A percentile compares a stretch with the other conserved stretches of the same genome.
Conservation (phyloP, 169 alveolate species). For the Eimeria tenella region DNA sequence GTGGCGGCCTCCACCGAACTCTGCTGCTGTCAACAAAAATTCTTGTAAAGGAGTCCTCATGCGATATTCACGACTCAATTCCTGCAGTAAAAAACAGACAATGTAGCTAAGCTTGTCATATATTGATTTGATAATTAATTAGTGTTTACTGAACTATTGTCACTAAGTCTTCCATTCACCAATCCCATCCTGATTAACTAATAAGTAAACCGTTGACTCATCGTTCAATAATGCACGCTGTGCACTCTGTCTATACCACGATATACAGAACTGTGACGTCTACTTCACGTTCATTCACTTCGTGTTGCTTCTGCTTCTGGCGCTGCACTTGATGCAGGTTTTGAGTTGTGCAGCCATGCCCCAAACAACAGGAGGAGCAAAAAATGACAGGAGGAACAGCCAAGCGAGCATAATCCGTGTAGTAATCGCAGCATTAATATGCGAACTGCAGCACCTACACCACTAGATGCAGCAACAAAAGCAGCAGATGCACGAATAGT, state of each 20-base stretch:
- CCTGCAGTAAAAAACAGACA: constrained; percentile 17
- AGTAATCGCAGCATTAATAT: not conserved
- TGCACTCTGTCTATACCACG: too few relatives aligned
- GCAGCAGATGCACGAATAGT: not conserved
- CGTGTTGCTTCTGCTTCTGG: too few relatives aligned
- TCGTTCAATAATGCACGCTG: too few relatives aligned
- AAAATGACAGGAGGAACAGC: not conserved
- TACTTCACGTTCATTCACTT: too few relatives aligned
- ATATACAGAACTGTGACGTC: too few relatives aligned
- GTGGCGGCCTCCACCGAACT: constrained; percentile 57
- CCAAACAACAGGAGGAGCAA: not conserved
- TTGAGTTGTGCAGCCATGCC: too few relatives aligned
- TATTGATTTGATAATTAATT: too few relatives aligned
- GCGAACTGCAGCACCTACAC: not conserved
- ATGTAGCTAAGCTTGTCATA: not conserved
- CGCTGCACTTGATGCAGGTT: too few relatives aligned
- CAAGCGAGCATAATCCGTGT: not conserved
- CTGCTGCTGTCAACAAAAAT: constrained; percentile 72
- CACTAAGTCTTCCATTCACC: too few relatives aligned
- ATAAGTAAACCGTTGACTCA: not conserved
- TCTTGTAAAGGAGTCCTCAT: constrained; percentile 76
- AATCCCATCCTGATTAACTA: too few relatives aligned
- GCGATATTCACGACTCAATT: constrained; percentile 48
- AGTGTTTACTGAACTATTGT: too few relatives aligned
- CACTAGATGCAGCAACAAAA: not conserved